Conservation (phyloP, 1,284 basidiomycete species). For the Tetrapyrgos nigripes region DNA sequence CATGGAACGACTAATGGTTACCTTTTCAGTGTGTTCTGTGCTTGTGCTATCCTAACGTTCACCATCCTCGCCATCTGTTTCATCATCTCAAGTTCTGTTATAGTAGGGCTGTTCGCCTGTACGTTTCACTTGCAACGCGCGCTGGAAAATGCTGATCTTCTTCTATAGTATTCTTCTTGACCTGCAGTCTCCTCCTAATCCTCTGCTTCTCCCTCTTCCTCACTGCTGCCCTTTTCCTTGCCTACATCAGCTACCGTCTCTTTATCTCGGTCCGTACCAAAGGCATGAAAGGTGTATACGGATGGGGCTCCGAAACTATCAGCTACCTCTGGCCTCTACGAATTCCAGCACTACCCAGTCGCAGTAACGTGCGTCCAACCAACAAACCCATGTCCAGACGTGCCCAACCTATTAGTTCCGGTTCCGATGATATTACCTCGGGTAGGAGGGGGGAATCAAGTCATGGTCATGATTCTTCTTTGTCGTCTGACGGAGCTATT, state of each 20-base stretch:
- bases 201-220: not conserved
- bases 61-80: slow-evolving; percentile 12
- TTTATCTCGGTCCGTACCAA: not conserved
- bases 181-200: not conserved
- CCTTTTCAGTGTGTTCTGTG: slow-evolving; percentile 26
- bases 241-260: not conserved
- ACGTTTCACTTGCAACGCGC: not conserved
- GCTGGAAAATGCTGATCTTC: not conserved
- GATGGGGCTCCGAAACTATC: not conserved
- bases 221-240: not conserved
- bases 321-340: not conserved
- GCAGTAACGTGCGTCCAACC: too few relatives aligned
- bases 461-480: not conserved
- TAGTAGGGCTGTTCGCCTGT: slow-evolving; percentile 32
- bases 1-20: not conserved
- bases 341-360: not conserved
- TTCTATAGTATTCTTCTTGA: not conserved
- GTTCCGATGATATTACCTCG: not conserved
- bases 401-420: not conserved
- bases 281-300: not conserved
- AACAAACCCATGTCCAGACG: not conserved
- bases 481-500: not conserved
- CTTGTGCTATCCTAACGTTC: slow-evolving; percentile 32
- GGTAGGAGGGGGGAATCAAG: not conserved
- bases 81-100: slow-evolving; percentile 8